Evolutionary conservation across 2,329 filamentous ascomycete genomes (phyloP).

Genomic region (Capronia coronata): DNA sequence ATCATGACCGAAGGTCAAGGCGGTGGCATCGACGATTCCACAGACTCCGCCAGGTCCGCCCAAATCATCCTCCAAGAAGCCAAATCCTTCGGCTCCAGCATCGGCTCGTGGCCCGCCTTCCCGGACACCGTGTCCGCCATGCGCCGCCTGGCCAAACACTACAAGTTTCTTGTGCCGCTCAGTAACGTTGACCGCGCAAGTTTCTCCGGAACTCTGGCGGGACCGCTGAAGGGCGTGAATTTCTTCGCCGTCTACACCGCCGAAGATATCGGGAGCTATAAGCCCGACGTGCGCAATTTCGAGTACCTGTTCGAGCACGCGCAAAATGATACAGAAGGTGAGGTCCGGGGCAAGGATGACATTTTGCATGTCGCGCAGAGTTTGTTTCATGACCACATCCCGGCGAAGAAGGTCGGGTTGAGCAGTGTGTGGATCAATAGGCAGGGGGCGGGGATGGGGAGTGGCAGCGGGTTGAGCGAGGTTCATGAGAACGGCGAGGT

Average conservation of each 20-base stretch:
- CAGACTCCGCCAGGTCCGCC: too few relatives aligned
- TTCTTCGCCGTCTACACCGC: constrained; percentile 65
- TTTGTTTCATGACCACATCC: constrained; percentile 60
- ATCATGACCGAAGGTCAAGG: constrained; percentile 1
- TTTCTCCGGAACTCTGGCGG: constrained; percentile 43
- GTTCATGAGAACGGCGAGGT: constrained; percentile 37
- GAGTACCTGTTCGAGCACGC: constrained; percentile 55
- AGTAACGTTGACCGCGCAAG: constrained; percentile 52
- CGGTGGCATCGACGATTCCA: too few relatives aligned
- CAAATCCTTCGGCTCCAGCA: constrained; percentile 42
- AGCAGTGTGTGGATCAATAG: constrained; percentile 18
- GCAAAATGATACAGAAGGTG: constrained; percentile 49
- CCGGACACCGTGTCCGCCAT: constrained; percentile 52
- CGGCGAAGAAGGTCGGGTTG: constrained; percentile 55
- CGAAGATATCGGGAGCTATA: constrained; percentile 65
- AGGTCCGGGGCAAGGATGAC: constrained; percentile 48
- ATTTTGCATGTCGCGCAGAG: constrained; percentile 64
- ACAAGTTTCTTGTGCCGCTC: constrained; percentile 49
- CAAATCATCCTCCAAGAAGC: constrained; percentile 32
- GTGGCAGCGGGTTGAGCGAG: constrained; percentile 30
- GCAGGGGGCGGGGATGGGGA: constrained; percentile 31
- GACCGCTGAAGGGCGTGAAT: constrained; percentile 46
- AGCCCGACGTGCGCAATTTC: constrained; percentile 61
- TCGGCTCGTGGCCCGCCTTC: constrained; percentile 52
- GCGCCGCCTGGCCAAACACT: constrained; percentile 43